Conservation (phyloP, 805 yeast species). For the Candida succiphila region DNA sequence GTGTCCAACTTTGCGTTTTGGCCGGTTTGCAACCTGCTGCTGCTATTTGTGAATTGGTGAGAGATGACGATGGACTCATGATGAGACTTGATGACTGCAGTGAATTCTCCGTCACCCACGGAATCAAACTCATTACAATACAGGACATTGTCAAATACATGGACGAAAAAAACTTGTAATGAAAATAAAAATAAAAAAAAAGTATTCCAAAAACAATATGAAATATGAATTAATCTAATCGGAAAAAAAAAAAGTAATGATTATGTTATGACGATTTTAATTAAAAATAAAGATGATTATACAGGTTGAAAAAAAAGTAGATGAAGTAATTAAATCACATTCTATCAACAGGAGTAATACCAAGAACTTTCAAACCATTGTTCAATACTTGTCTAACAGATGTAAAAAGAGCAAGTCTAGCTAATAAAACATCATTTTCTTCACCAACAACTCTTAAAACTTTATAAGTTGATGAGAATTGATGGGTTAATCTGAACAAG, state of each 20-base stretch:
- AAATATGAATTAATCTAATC: too few relatives aligned
- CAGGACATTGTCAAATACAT: slow-evolving; percentile 58
- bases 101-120: slow-evolving; percentile 50
- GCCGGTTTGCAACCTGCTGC: slow-evolving; percentile 79
- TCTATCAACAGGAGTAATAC: slow-evolving; percentile 97
- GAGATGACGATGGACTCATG: slow-evolving; percentile 91
- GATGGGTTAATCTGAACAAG: slow-evolving; percentile 84
- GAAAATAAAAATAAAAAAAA: too few relatives aligned
- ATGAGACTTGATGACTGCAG: slow-evolving; percentile 85
- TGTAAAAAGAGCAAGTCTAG: slow-evolving; percentile 85
- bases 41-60: slow-evolving; percentile 88
- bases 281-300: too few relatives aligned
- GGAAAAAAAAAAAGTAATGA: too few relatives aligned
- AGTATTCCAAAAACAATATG: too few relatives aligned
- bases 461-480: slow-evolving; percentile 93
- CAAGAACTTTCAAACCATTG: slow-evolving; percentile 85
- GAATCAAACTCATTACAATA: slow-evolving; percentile 68
- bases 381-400: slow-evolving; percentile 82
- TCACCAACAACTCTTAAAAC: slow-evolving; percentile 97
- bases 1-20: slow-evolving; percentile 74
- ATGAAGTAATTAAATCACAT: too few relatives aligned
- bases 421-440: slow-evolving; percentile 72
- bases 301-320: too few relatives aligned
- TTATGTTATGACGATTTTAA: too few relatives aligned
- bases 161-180: slow-evolving; percentile 13